A percentile compares a stretch with the other conserved stretches of the same genome.
phyloP scores from a whole-genome alignment of 352 stramenopile genomes.

The Blastocystis hominis region DNA sequence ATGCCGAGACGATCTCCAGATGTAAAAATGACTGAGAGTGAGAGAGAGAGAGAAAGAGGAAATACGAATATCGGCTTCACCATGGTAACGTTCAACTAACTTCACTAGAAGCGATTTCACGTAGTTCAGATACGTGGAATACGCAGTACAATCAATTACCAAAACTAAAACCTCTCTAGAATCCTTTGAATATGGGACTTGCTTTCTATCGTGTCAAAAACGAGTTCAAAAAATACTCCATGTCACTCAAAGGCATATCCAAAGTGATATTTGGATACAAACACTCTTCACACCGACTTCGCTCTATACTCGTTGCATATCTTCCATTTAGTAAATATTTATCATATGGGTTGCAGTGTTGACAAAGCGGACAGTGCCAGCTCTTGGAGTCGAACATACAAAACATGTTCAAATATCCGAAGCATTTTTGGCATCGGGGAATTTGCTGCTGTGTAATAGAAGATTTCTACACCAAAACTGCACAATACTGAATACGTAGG shows the following conservation, averaged over 20 bases:
- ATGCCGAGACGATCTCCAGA: constrained; percentile 19
- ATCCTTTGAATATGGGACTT: background rate
- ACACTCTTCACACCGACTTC: constrained; percentile 30
- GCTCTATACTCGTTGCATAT: constrained; percentile 29
- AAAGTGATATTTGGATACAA: constrained; percentile 5
- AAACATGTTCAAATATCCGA: constrained; percentile 50
- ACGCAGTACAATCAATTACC: constrained; percentile 14
- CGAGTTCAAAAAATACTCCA: background rate
- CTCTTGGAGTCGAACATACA: constrained; percentile 44
- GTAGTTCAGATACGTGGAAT: background rate
- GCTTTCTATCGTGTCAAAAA: background rate
- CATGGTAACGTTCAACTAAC: background rate
- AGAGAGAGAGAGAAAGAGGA: background rate
- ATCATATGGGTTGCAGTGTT: background rate
- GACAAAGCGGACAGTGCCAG: constrained; percentile 32
- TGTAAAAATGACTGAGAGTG: constrained; percentile 20
- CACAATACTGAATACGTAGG: background rate
- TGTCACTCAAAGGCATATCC: background rate
- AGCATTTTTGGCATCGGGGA: constrained; percentile 41
- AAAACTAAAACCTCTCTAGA: constrained; percentile 11
- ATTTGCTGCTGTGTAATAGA: background rate
- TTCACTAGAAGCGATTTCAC: background rate
- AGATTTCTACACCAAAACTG: background rate
- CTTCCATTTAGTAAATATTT: background rate
- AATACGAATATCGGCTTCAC: constrained; percentile 8